Base-by-base conservation (phyloP, 1,139 yeast genomes). In the Geotrichum reessii region DNA sequence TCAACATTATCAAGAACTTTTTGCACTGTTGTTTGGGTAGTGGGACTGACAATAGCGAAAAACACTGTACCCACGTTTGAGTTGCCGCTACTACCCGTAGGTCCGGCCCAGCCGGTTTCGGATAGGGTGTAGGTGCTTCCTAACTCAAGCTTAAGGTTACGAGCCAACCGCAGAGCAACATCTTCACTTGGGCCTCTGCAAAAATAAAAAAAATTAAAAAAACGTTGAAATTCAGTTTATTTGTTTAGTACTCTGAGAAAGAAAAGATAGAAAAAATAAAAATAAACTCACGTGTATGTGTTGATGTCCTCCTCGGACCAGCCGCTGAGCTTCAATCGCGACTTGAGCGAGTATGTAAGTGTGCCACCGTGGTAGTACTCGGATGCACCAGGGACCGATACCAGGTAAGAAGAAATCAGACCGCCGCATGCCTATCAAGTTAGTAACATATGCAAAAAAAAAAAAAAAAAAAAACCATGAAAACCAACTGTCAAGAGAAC, bases 71-170 rank as follows among this genome's bases (percentile, higher is more conserved):
- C 96, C 0, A 83, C 82, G 21, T 25, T 25, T 4, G 66, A 65
- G 22, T 17, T 33, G 63, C 67, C 6, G 42, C 55, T 17, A 17
- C 40, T 33, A 2, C 40, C 62, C 76, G 85, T 76, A 12, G 95
- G 95, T 0, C 95, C 95, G 0, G 96, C 95, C 76, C 87, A 86
- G 1, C 96, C 96, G 0, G 95, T 86, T 69, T 89, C 96, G 0
- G 92, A 85, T 42, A 89, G 76, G 6, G 88, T 90, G 72, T 84
- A 88, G 0, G 92, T 86, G 7, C 91, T 84, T 0, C 96, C 96
- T 63, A 88, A 78, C 69, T 89, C 96, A 63, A 88, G 81, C 67
- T 86, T 79, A 58, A 91, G 77, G 61, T 88, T 88, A 58, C 96
- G 76, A 1, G 96, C 96, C 66, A 88, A 76, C 66, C 87, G 80